phyloP scores from a whole-genome alignment of 2,329 filamentous ascomycete species.

The Cadophora luteo-olivacea region DNA sequence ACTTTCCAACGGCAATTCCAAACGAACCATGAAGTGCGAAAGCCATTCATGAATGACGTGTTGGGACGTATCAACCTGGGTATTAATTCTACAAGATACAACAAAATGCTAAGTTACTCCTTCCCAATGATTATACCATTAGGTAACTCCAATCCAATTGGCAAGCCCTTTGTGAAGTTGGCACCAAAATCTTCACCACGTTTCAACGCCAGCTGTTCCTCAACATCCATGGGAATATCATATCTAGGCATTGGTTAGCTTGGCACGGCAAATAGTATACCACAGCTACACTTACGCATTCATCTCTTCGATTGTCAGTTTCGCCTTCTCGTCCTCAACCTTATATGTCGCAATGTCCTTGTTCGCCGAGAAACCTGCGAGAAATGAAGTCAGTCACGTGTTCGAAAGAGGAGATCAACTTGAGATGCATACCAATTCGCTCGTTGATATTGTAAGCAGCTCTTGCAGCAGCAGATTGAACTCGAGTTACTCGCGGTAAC shows the following conservation, averaged over 20 bases:
- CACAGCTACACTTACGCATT: conserved; percentile 50
- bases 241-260: conserved; percentile 45
- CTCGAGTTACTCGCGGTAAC: conserved; percentile 59
- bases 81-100: neutral
- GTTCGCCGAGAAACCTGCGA: conserved; percentile 61
- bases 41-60: too few relatives aligned
- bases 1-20: too few relatives aligned
- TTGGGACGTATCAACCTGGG: neutral
- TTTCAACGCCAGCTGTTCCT: conserved; percentile 37
- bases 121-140: neutral
- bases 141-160: conserved; percentile 2
- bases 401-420: neutral
- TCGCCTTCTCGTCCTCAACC: conserved; percentile 65
- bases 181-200: neutral
- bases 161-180: neutral
- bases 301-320: conserved; percentile 74
- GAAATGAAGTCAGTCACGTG: neutral
- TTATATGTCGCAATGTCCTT: conserved; percentile 62
- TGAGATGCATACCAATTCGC: conserved; percentile 54
- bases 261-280: neutral
- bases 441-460: conserved; percentile 68
- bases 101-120: neutral
- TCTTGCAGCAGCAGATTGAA: conserved; percentile 63
- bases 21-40: too few relatives aligned
- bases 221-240: conserved; percentile 63